Evolutionary conservation across 768 basidiomycete species (phyloP).

Genomic region (Favolaschia claudopus): DNA sequence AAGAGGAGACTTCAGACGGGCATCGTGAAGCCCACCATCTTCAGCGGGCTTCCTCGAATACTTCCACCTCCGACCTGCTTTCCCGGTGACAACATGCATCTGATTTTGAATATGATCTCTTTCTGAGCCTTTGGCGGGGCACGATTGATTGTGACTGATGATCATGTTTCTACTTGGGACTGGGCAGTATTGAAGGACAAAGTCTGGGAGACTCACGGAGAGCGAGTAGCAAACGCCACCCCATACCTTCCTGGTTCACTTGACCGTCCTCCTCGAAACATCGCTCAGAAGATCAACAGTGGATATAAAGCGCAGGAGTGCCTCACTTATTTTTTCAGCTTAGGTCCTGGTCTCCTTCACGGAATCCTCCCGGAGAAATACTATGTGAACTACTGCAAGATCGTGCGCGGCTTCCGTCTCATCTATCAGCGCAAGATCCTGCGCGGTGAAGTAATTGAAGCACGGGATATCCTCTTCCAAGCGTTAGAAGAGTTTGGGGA

Average conservation of each 20-base stretch:
- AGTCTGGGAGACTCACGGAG: conserved; percentile 29
- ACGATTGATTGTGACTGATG: conserved; percentile 30
- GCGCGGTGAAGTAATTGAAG: not conserved
- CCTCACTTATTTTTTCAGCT: conserved; percentile 27
- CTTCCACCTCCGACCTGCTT: conserved; percentile 41
- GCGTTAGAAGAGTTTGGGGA: conserved; percentile 4
- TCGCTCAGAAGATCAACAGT: conserved; percentile 33
- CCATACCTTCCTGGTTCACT: conserved; percentile 17
- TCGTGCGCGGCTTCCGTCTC: conserved; percentile 15
- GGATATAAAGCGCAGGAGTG: conserved; percentile 39
- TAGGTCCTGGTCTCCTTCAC: conserved; percentile 29
- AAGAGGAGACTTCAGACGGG: conserved; percentile 33
- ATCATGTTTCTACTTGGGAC: conserved; percentile 35
- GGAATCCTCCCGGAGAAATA: conserved; percentile 19
- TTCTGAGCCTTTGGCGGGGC: conserved; percentile 29
- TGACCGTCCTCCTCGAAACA: conserved; percentile 33
- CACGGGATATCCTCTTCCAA: not conserved
- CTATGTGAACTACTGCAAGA: conserved; percentile 30
- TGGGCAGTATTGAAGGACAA: conserved; percentile 35
- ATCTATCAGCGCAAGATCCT: conserved; percentile 3
- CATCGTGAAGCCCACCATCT: conserved; percentile 45
- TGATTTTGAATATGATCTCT: no score
- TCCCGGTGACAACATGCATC: conserved; percentile 38
- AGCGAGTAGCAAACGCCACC: conserved; percentile 11
- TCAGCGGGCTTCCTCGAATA: conserved; percentile 34